phyloP scores from a whole-genome alignment of 805 yeast species.

The Cyberlindnera euphorbiae region DNA sequence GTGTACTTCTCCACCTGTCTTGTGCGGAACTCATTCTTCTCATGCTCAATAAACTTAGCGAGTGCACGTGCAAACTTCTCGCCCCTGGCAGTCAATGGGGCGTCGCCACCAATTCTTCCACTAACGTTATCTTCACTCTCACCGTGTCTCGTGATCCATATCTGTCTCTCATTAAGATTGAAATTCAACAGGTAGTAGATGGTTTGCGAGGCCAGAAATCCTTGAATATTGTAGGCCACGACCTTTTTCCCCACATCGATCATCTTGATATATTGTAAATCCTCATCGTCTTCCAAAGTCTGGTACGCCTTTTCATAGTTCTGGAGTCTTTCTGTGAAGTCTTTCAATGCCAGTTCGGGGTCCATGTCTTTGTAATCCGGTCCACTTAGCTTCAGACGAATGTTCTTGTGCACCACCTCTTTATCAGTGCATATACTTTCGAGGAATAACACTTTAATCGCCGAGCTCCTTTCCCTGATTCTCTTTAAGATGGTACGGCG shows the following conservation, averaged over 20 bases:
- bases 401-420: constrained; percentile 73
- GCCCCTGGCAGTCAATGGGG: constrained; percentile 77
- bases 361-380: constrained; percentile 91
- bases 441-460: constrained; percentile 72
- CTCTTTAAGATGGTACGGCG: constrained; percentile 53
- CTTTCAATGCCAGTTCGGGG: constrained; percentile 69
- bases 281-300: constrained; percentile 76
- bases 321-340: constrained; percentile 72
- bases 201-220: constrained; percentile 87
- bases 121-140: constrained; percentile 80
- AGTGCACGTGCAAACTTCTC: constrained; percentile 66
- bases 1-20: constrained; percentile 53
- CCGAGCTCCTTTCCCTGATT: constrained; percentile 52
- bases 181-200: constrained; percentile 85
- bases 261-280: constrained; percentile 86
- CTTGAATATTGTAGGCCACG: constrained; percentile 84
- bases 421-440: constrained; percentile 87
- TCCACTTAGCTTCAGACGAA: constrained; percentile 80
- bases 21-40: constrained; percentile 63
- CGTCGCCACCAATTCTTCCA: constrained; percentile 92
- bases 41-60: constrained; percentile 65
- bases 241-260: constrained; percentile 93
- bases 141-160: constrained; percentile 94
- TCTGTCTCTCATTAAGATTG: constrained; percentile 83
- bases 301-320: constrained; percentile 90